These are phyloP conservation scores for Cymbidium sinense DNA, from an alignment of 106 monocot species.

Conservation along the genomic window DNA sequence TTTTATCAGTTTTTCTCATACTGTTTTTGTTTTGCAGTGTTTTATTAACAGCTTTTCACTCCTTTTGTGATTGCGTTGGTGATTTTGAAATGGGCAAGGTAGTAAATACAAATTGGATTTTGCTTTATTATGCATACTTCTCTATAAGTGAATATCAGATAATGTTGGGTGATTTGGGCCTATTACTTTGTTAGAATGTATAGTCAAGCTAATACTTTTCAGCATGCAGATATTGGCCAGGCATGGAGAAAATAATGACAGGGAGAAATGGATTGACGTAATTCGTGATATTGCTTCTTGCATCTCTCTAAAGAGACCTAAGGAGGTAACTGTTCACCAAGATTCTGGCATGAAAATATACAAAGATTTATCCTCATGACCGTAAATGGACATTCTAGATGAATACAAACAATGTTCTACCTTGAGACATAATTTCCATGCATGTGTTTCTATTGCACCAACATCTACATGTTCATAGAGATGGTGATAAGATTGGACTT, in stretches of 20 bases:
- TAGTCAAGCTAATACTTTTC: not conserved
- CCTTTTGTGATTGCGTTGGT: conserved; percentile 98
- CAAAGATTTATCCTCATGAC: not conserved
- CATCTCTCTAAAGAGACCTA: conserved; percentile 86
- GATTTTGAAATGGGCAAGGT: conserved; percentile 99
- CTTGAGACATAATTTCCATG: not conserved
- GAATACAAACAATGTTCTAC: not conserved
- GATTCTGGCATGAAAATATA: not conserved
- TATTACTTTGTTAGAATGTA: not conserved
- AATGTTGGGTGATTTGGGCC: not conserved
- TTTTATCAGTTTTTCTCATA: not conserved
- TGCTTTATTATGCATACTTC: not conserved
- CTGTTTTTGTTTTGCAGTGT: conserved; percentile 33
- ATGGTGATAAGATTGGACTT: not conserved
- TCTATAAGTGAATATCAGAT: not conserved
- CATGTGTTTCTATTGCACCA: not conserved
- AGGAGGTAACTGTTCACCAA: conserved; percentile 53
- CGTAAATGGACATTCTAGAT: not conserved
- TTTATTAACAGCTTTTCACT: conserved; percentile 76
- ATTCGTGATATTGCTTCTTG: conserved; percentile 79
- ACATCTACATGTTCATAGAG: not conserved
- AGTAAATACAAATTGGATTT: not conserved
- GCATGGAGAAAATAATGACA: conserved; percentile 63
- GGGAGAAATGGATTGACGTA: conserved; percentile 70
- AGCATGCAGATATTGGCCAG: conserved; percentile 67